Evolutionary conservation across 2,329 filamentous ascomycete genomes (phyloP), one percentile per base, ranked within the genome.

Genomic region (Neopestalotiopsis sp.): DNA sequence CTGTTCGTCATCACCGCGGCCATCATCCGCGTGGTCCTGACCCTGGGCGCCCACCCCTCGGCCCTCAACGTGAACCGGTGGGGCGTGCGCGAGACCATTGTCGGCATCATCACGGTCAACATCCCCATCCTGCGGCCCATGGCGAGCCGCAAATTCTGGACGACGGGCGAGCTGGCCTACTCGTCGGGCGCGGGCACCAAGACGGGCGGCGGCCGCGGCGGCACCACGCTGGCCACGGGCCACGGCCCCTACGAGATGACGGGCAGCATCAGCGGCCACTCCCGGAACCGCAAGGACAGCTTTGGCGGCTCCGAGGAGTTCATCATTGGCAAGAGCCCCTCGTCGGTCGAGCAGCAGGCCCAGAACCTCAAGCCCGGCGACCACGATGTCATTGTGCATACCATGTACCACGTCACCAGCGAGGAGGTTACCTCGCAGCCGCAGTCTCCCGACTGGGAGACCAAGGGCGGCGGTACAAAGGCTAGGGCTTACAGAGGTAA

Each of bases 51-150:
- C 7, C 70, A 70, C 14, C 78, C 78, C 0, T 76, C 74, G 1
- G 77, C 76, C 1, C 70, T 77, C 14, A 79, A 75, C 66, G 79
- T 80, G 65, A 81, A 81, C 61, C 70, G 74, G n/a, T 81, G 80
- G 80, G 79, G 79, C 17, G 74, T 79, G 1, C 73, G 80, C 61
- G 80, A 81, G 67, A 80, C 78, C 1, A 72, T 78, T 38, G 76
- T 79, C n/a, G 78, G 76, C 17, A 76, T 80, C 24, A 68, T 80
- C n/a, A 76, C 79, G 3, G 78, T 80, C 61, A 80, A 80, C 65
- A 71, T 76, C 0, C 79, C 78, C 9, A 77, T 80, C 24, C 70
- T 81, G 4, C 71, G 74, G 7, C 79, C 78, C 0, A 65, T 80
- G 34, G 73, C 76, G 66, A 73, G 65, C 45, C 66, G 61, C 32